A percentile compares a stretch with the other conserved stretches of the same genome.
Evolutionary conservation across 2,329 filamentous ascomycete species (phyloP).

Genomic region (Diaporthe sp.): DNA sequence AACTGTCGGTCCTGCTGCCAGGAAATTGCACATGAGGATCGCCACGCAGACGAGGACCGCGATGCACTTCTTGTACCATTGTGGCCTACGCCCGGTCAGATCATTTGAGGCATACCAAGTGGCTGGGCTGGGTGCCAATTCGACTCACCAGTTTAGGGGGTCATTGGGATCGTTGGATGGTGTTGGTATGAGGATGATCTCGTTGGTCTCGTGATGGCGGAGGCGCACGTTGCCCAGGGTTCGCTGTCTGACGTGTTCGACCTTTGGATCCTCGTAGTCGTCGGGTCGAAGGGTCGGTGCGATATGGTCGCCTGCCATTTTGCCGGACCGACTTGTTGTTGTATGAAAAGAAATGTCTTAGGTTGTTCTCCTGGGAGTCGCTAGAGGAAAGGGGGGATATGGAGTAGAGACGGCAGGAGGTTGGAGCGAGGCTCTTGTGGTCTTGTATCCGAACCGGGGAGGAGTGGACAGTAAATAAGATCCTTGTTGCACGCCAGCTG

Average conservation of each 20-base stretch:
- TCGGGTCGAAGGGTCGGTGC: constrained; percentile 41
- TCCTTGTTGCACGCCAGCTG: neutral
- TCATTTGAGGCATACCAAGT: neutral
- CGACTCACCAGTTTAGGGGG: constrained; percentile 65
- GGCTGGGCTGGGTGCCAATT: neutral
- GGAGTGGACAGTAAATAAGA: constrained; percentile 4
- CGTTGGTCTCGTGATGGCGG: constrained; percentile 58
- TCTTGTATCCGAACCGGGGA: constrained; percentile 10
- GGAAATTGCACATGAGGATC: constrained; percentile 70
- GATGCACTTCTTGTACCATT: constrained; percentile 64
- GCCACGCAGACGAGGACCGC: constrained; percentile 64
- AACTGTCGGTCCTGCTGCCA: constrained; percentile 68
- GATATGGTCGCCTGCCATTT: constrained; percentile 42
- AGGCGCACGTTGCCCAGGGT: constrained; percentile 60
- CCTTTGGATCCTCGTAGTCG: constrained; percentile 39
- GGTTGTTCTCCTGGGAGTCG: neutral
- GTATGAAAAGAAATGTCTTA: neutral
- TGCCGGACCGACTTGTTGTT: neutral
- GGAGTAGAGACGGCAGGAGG: neutral
- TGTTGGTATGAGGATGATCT: constrained; percentile 65
- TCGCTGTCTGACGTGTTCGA: constrained; percentile 43
- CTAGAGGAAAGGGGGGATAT: neutral
- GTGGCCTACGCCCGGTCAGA: constrained; percentile 51
- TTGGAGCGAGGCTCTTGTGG: neutral
- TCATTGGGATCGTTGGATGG: constrained; percentile 66